Evolutionary conservation across 495 filamentous ascomycete species (phyloP), one percentile per base, ranked within the genome.

Genomic region (Lepraria neglecta): DNA sequence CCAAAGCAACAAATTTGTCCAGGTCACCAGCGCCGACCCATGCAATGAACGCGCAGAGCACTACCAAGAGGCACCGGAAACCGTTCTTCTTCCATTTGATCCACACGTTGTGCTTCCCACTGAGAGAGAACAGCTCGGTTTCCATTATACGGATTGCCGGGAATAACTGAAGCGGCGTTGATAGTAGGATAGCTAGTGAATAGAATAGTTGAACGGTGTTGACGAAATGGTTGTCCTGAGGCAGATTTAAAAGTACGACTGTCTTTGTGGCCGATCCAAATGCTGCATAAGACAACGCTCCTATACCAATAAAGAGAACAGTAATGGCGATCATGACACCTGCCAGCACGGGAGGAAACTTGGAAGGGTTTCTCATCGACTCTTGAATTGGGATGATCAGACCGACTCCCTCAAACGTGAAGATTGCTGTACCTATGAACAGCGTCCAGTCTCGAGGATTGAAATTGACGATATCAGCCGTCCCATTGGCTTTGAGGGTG

Each of bases 21-120:
- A 98, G 78, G 75, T 97, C 87, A 64, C 89, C 88, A 4, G 94
- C 91, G 57, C 94, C 94, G 61, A 84, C 83, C 91, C 91, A 97
- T 1, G 91, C 91, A 64, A 97, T 85, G 45, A 88, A 67, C 3
- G 91, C 88, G 69, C 92, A 97, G 38, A 91, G 69, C 64, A 88
- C 80, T 58, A 97, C 94, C 45, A 96, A 82, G 67, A 91, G 84
- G 76, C 97, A 97, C 40, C 94, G 87, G 77, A 94, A 97, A 58
- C 85, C 77, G 66, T 98, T 98, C 84, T 98, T 98, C 80, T 95
- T 86, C 92, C 92, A 97, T 76, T 98, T 98, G 78, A 97, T 95
- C 57, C 84, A 87, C 1, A 88, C 88, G 72, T 97, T 96, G 71
- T 95, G 91, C 73, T 98, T 98, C 57, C 94, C 94, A 59, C 90